Percentiles rank a stretch among this genome's conserved stretches.
phyloP scores from a whole-genome alignment of 1,139 yeast species.

The Lodderomyces theae region DNA sequence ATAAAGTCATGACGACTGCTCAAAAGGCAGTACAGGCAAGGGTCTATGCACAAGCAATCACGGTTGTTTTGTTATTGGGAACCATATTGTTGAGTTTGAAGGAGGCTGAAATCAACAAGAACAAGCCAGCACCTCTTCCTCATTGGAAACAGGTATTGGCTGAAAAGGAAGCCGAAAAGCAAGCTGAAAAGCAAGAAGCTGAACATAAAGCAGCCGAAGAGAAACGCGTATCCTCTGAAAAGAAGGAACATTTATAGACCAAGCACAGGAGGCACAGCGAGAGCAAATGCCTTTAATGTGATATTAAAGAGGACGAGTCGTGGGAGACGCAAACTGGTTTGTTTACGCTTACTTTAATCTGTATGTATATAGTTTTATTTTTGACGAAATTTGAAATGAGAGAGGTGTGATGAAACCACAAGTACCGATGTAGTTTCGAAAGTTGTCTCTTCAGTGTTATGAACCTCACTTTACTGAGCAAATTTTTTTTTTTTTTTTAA shows the following conservation, averaged over 20 bases:
- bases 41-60: slow-evolving; percentile 87
- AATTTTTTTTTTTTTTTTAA: no score
- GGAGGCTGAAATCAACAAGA: slow-evolving; percentile 51
- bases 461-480: neutral
- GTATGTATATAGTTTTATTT: neutral
- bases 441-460: no score
- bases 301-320: no score
- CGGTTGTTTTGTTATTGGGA: slow-evolving; percentile 61
- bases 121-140: slow-evolving; percentile 36
- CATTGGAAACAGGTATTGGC: slow-evolving; percentile 36
- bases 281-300: no score
- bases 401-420: neutral
- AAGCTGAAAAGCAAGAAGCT: slow-evolving; percentile 20
- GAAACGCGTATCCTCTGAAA: neutral
- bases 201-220: slow-evolving; percentile 1
- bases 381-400: slow-evolving; percentile 1
- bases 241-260: slow-evolving; percentile 1
- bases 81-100: slow-evolving; percentile 62
- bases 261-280: no score
- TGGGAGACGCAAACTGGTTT: no score
- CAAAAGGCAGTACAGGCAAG: slow-evolving; percentile 92
- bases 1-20: slow-evolving; percentile 70
- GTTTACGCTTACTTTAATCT: neutral
- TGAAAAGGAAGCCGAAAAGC: slow-evolving; percentile 26
- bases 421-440: no score